A percentile compares a stretch with the other conserved stretches of the same genome.
Conservation (phyloP, 805 yeast genomes). For the Yarrowia sp. region DNA sequence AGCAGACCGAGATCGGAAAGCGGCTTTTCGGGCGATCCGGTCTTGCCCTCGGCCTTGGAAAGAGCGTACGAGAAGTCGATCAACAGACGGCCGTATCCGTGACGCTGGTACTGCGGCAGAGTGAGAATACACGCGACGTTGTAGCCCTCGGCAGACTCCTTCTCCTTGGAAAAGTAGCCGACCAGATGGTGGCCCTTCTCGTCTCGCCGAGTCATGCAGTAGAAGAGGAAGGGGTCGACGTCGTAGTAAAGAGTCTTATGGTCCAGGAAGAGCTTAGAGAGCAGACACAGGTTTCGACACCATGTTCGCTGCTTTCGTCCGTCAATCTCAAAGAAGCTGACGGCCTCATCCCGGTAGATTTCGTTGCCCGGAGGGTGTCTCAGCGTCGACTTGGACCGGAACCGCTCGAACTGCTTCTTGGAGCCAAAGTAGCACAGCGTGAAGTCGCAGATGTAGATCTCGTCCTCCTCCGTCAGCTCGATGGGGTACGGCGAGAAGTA, state of each 20-base stretch:
- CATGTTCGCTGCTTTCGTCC: conserved; percentile 95
- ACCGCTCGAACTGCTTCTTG: conserved; percentile 85
- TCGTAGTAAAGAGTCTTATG: conserved; percentile 96
- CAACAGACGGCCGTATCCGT: conserved; percentile 86
- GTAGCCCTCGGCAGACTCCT: conserved; percentile 91
- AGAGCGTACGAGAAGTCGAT: conserved; percentile 93
- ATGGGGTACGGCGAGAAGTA: conserved; percentile 96
- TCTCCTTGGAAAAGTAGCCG: conserved; percentile 95
- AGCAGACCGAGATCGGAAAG: conserved; percentile 89
- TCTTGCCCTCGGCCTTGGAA: conserved; percentile 81
- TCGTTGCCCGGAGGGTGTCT: conserved; percentile 99
- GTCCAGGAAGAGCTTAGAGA: conserved; percentile 88
- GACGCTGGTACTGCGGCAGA: conserved; percentile 92
- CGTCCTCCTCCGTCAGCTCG: conserved; percentile 90
- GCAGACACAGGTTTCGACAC: conserved; percentile 91
- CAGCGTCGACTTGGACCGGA: conserved; percentile 80
- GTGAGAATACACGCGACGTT: conserved; percentile 97
- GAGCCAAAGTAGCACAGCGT: conserved; percentile 87
- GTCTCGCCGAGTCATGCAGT: conserved; percentile 90
- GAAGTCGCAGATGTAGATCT: conserved; percentile 86
- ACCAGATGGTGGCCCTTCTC: conserved; percentile 92
- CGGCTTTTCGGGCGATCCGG: conserved; percentile 98
- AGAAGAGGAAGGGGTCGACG: conserved; percentile 95
- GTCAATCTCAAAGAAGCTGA: conserved; percentile 95
- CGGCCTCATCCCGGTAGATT: conserved; percentile 86